Percentiles rank a stretch among this genome's conserved stretches.
Evolutionary conservation across 2,329 filamentous ascomycete genomes (phyloP).

Genomic region (Penicillium palitans): DNA sequence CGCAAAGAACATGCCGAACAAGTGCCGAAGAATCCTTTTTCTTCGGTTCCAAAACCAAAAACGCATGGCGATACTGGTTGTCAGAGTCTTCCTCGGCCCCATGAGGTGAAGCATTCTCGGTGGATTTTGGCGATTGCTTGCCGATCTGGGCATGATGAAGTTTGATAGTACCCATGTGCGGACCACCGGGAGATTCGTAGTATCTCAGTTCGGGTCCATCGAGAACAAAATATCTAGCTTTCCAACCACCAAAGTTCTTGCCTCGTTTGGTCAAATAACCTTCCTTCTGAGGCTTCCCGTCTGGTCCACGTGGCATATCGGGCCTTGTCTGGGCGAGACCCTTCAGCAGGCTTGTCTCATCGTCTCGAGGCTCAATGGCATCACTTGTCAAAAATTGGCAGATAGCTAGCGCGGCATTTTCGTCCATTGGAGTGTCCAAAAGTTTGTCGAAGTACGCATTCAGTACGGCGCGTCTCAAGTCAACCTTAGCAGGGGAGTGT

Average conservation of each 20-base stretch:
- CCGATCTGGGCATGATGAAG: slow-evolving; percentile 88
- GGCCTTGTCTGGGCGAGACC: slow-evolving; percentile 34
- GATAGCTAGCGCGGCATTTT: slow-evolving; percentile 72
- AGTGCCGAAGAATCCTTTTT: slow-evolving; percentile 87
- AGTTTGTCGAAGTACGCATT: slow-evolving; percentile 84
- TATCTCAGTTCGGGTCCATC: slow-evolving; percentile 77
- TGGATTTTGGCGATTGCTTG: slow-evolving; percentile 72
- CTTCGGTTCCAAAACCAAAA: slow-evolving; percentile 92
- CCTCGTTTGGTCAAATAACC: slow-evolving; percentile 95
- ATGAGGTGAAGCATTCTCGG: slow-evolving; percentile 61
- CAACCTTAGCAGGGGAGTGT: slow-evolving; percentile 89
- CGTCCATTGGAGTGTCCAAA: slow-evolving; percentile 78
- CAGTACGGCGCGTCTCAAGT: slow-evolving; percentile 76
- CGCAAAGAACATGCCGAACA: slow-evolving; percentile 91
- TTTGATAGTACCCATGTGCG: slow-evolving; percentile 91
- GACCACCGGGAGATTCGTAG: slow-evolving; percentile 85
- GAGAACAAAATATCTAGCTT: slow-evolving; percentile 73
- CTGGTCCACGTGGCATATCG: slow-evolving; percentile 52
- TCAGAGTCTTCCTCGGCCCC: slow-evolving; percentile 71
- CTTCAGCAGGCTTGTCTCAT: slow-evolving; percentile 54
- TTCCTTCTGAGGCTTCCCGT: slow-evolving; percentile 70
- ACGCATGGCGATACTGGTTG: slow-evolving; percentile 94
- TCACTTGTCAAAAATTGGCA: slow-evolving; percentile 81
- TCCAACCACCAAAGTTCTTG: slow-evolving; percentile 99
- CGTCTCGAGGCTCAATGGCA: slow-evolving; percentile 56